These are phyloP conservation scores for Rosa lucieae DNA, from an alignment of 306 rosid species.

Conservation along the genomic window DNA sequence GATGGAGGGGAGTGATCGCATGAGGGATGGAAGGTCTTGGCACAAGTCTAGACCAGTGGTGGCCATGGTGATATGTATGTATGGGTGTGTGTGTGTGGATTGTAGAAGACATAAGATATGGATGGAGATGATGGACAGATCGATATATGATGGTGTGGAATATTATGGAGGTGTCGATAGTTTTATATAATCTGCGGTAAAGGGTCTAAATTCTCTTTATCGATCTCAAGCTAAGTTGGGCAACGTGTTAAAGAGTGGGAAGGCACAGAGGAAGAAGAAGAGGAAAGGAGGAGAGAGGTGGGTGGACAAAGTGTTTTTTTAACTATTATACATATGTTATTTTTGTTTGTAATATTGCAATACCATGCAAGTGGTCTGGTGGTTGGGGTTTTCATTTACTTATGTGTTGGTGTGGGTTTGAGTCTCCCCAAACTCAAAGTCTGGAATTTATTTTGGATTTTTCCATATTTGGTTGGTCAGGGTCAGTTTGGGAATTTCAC, in stretches of 20 bases:
- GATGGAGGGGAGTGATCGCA: conserved; percentile 24
- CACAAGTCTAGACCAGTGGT: conserved; percentile 44
- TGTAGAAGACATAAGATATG: background rate
- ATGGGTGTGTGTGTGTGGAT: background rate
- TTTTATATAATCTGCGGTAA: conserved; percentile 3
- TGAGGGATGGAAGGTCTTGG: conserved; percentile 33
- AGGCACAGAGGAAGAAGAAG: conserved; percentile 10
- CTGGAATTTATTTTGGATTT: too few species aligned
- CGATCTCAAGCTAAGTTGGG: background rate
- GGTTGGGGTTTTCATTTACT: too few species aligned
- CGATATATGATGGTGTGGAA: conserved; percentile 1
- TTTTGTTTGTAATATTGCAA: too few species aligned
- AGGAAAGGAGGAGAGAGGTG: too few species aligned
- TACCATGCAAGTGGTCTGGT: too few species aligned
- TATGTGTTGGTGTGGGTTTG: too few species aligned
- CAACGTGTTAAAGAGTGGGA: conserved; percentile 29
- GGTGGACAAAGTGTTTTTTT: too few species aligned
- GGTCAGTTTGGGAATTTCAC: too few species aligned
- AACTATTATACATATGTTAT: too few species aligned
- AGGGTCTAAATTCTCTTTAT: background rate
- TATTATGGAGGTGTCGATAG: conserved; percentile 1
- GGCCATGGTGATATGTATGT: conserved; percentile 34
- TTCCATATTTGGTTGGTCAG: too few species aligned
- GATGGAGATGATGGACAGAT: background rate
- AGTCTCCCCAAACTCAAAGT: too few species aligned